phyloP scores from a whole-genome alignment of 768 basidiomycete species.

The Lentinus tigrinus region DNA sequence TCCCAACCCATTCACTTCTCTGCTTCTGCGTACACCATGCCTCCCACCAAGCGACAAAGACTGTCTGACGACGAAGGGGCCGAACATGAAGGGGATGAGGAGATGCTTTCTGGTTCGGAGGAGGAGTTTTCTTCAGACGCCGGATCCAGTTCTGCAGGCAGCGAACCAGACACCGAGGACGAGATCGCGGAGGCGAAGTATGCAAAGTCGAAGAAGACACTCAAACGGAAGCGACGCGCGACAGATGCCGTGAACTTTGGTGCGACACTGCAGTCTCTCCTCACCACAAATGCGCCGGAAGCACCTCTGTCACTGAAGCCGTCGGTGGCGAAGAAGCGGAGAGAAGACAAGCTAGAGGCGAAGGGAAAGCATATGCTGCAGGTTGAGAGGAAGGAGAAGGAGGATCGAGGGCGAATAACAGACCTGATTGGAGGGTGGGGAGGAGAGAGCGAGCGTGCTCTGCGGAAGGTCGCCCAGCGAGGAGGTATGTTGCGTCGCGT shows the following conservation, averaged over 20 bases:
- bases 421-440: conserved; percentile 90
- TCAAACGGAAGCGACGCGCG: conserved; percentile 81
- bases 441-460: conserved; percentile 71
- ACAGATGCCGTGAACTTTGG: conserved; percentile 76
- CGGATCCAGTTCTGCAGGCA: conserved; percentile 3
- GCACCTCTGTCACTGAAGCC: conserved; percentile 79
- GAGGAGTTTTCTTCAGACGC: conserved; percentile 13
- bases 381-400: conserved; percentile 70
- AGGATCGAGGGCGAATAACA: conserved; percentile 63
- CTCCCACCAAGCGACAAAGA: conserved; percentile 54
- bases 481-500: conserved; percentile 52
- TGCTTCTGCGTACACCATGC: conserved; percentile 34
- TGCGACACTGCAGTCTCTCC: conserved; percentile 66
- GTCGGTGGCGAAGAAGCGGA: conserved; percentile 62
- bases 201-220: conserved; percentile 73
- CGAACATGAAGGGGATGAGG: conserved; percentile 24
- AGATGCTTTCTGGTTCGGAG: conserved; percentile 10
- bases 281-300: conserved; percentile 71
- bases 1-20: not conserved
- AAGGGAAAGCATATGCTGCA: conserved; percentile 72
- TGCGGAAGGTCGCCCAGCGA: conserved; percentile 82
- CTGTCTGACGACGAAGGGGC: conserved; percentile 28
- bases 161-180: conserved; percentile 52
- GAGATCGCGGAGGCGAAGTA: conserved; percentile 56
- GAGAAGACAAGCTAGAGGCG: conserved; percentile 73